A percentile compares a stretch with the other conserved stretches of the same genome.
phyloP scores from a whole-genome alignment of 352 stramenopile species.

The Phytophthora pisi region DNA sequence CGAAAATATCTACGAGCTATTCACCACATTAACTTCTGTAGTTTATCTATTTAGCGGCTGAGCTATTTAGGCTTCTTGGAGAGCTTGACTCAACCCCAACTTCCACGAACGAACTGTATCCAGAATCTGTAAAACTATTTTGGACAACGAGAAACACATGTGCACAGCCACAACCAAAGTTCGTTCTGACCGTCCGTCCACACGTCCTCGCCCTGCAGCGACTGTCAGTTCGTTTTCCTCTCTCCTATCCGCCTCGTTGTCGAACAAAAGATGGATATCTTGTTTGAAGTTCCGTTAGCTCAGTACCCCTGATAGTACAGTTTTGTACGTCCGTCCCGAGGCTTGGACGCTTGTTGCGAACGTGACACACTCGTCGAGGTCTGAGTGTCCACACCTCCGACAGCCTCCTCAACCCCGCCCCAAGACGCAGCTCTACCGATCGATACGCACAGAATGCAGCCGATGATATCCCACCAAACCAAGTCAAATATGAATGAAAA shows the following conservation, averaged over 20 bases:
- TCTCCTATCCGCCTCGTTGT: neutral
- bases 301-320: too few relatives aligned
- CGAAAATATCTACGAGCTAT: neutral
- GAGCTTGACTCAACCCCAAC: neutral
- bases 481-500: neutral
- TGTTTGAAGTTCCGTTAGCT: too few relatives aligned
- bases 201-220: neutral
- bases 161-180: neutral
- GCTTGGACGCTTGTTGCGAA: too few relatives aligned
- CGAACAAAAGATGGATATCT: too few relatives aligned
- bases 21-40: neutral
- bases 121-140: neutral
- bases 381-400: too few relatives aligned
- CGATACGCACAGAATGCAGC: neutral
- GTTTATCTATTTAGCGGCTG: neutral
- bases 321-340: too few relatives aligned
- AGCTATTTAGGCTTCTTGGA: neutral
- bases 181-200: neutral
- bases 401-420: too few relatives aligned
- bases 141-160: neutral
- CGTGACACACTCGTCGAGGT: too few relatives aligned
- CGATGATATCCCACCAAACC: neutral
- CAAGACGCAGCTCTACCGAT: too few relatives aligned
- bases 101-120: neutral
- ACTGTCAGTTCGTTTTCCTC: neutral